Evolutionary conservation across 768 basidiomycete genomes (phyloP).

Genomic region (Pholiota molesta): DNA sequence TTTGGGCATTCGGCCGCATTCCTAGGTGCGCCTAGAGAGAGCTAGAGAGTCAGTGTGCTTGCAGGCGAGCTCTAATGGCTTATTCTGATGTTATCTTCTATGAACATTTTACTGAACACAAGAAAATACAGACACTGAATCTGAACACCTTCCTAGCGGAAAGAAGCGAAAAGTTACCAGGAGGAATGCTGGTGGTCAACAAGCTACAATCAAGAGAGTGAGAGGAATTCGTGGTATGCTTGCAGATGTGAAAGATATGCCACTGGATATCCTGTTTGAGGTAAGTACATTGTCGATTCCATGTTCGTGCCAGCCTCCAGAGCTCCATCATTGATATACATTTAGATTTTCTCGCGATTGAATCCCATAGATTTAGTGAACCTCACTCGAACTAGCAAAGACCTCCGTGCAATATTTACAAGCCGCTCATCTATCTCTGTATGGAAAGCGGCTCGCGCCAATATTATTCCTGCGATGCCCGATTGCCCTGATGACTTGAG

Average conservation of each 20-base stretch:
- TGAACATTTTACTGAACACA: neutral
- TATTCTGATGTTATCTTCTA: neutral
- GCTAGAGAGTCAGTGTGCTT: neutral
- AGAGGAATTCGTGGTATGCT: slow-evolving; percentile 5
- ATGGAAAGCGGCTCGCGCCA: too few relatives aligned
- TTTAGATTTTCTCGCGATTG: slow-evolving; percentile 37
- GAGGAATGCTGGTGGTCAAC: neutral
- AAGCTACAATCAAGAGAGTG: neutral
- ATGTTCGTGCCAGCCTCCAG: neutral
- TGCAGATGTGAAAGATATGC: slow-evolving; percentile 2
- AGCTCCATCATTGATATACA: neutral
- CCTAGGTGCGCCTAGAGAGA: neutral
- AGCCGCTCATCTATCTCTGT: slow-evolving; percentile 26
- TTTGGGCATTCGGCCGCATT: too few relatives aligned
- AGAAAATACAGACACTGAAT: neutral
- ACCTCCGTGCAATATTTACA: slow-evolving; percentile 34
- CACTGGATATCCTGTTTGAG: neutral
- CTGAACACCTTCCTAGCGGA: neutral
- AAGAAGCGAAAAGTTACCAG: neutral
- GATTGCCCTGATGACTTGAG: slow-evolving; percentile 32
- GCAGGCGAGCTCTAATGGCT: neutral
- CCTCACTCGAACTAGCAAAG: slow-evolving; percentile 36
- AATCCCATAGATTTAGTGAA: slow-evolving; percentile 38
- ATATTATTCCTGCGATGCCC: slow-evolving; percentile 18
- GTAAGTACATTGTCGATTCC: neutral